Percentiles rank a stretch among this genome's conserved stretches.
These are phyloP conservation scores for Mentha longifolia DNA, from an alignment of 257 asterid species.

Conservation along the genomic window DNA sequence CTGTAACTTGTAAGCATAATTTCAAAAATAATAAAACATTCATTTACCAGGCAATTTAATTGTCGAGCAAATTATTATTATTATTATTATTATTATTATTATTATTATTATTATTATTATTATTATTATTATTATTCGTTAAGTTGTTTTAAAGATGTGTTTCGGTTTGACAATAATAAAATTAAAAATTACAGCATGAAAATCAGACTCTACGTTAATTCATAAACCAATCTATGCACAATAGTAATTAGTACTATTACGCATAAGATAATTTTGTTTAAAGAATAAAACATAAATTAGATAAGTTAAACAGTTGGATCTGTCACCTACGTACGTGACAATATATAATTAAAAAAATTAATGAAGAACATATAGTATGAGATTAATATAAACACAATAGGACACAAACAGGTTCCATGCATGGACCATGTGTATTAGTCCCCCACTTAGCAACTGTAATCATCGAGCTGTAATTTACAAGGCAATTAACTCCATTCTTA, in stretches of 20 bases:
- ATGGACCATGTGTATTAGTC: constrained; percentile 1
- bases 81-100: no score
- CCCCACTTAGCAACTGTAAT: constrained; percentile 1
- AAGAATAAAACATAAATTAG: not conserved
- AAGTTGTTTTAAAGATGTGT: no score
- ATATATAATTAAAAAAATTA: not conserved
- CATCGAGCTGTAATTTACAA: constrained; percentile 1
- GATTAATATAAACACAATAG: not conserved
- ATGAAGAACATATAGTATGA: not conserved
- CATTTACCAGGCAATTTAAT: no score
- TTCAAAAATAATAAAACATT: no score
- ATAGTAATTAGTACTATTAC: not conserved
- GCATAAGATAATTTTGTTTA: not conserved
- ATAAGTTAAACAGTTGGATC: not conserved
- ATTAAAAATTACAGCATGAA: no score
- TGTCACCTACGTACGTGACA: not conserved
- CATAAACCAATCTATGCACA: not conserved
- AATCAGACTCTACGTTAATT: not conserved
- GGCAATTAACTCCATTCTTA: not conserved
- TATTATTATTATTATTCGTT: no score
- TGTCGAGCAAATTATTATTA: no score
- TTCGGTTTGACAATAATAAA: no score
- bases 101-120: no score
- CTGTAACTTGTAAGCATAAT: no score
- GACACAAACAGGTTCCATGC: not conserved